Conservation (phyloP, 129 eudicot species). For the Tagetes erecta region DNA sequence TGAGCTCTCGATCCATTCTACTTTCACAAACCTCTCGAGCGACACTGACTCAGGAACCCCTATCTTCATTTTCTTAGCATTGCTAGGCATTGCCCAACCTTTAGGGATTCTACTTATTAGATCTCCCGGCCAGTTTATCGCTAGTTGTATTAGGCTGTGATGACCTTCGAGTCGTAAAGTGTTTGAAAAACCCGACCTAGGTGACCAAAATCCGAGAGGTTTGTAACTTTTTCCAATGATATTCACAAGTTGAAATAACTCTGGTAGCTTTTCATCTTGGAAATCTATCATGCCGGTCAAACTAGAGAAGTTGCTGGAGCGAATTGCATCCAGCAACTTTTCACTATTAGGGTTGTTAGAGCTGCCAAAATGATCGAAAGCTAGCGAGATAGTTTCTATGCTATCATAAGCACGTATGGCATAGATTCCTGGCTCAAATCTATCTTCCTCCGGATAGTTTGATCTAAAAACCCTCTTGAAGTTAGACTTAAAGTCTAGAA, state of each 20-base stretch:
- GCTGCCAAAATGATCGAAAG: slow-evolving; percentile 27
- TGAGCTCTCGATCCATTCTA: slow-evolving; percentile 16
- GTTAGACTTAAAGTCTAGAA: slow-evolving; percentile 32
- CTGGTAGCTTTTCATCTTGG: slow-evolving; percentile 24
- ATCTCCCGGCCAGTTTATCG: slow-evolving; percentile 53
- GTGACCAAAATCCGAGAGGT: slow-evolving; percentile 57
- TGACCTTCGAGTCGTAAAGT: neutral
- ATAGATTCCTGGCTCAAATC: slow-evolving; percentile 39
- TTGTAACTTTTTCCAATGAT: slow-evolving; percentile 54
- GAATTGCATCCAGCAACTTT: slow-evolving; percentile 33
- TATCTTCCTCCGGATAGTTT: slow-evolving; percentile 43
- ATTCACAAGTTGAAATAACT: slow-evolving; percentile 37
- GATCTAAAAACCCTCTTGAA: slow-evolving; percentile 34
- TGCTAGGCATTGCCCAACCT: slow-evolving; percentile 50
- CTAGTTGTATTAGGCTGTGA: neutral
- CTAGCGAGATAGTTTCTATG: slow-evolving; percentile 33
- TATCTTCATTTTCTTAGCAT: slow-evolving; percentile 30
- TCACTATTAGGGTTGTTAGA: neutral
- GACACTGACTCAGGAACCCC: slow-evolving; percentile 43
- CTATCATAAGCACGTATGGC: slow-evolving; percentile 56
- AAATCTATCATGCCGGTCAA: slow-evolving; percentile 40
- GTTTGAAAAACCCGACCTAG: slow-evolving; percentile 27
- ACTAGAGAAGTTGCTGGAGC: slow-evolving; percentile 39
- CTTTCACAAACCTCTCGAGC: slow-evolving; percentile 42
- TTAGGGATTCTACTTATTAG: slow-evolving; percentile 26